Percentiles rank a stretch among this genome's conserved stretches.
These are phyloP conservation scores for Paraconiothyrium sp. DNA, from an alignment of 2,329 filamentous ascomycete species.

Conservation along the genomic window DNA sequence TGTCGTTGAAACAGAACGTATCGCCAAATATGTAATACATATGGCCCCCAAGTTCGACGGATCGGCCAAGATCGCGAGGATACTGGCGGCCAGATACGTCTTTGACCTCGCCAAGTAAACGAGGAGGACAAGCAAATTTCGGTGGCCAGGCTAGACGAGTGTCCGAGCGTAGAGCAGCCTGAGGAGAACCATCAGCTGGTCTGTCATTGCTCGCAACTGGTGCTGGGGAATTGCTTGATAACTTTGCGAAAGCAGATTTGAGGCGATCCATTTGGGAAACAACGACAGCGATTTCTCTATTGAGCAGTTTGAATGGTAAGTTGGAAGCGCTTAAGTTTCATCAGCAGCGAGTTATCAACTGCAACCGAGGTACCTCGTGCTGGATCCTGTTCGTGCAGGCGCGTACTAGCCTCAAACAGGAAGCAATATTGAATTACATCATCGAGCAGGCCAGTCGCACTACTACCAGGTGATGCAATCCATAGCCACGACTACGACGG, in stretches of 20 bases:
- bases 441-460: neutral
- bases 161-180: neutral
- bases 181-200: neutral
- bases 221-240: neutral
- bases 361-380: neutral
- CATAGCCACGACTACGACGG: neutral
- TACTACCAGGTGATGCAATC: neutral
- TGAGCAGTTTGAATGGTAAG: neutral
- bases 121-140: constrained; percentile 10
- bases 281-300: neutral
- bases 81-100: constrained; percentile 19
- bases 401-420: neutral
- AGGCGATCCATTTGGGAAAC: constrained; percentile 4
- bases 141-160: constrained; percentile 22
- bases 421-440: neutral
- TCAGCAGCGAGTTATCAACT: neutral
- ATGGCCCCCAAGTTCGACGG: constrained; percentile 17
- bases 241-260: neutral
- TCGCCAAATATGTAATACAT: constrained; percentile 27
- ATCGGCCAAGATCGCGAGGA: constrained; percentile 23
- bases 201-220: neutral
- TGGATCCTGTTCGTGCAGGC: neutral
- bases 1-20: constrained; percentile 25
- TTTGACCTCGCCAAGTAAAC: constrained; percentile 19
- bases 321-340: neutral